Percentiles rank a stretch among this genome's conserved stretches.
These are phyloP conservation scores for Fusarium vanettenii DNA, from an alignment of 2,329 filamentous ascomycete species.

Conservation along the genomic window DNA sequence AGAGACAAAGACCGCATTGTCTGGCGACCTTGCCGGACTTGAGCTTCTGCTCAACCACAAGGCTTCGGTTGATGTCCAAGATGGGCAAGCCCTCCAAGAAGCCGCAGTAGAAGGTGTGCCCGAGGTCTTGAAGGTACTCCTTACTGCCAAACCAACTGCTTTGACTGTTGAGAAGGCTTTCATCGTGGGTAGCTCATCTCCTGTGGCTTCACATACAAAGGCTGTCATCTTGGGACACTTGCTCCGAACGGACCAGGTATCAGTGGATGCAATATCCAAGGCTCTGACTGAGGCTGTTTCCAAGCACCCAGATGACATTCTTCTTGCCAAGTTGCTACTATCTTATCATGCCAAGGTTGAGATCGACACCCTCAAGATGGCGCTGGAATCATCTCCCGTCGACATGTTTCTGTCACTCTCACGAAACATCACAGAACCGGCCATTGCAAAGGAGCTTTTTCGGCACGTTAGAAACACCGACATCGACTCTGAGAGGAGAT, in stretches of 20 bases:
- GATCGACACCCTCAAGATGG: background rate
- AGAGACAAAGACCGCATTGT: slow-evolving; percentile 2
- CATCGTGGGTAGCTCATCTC: background rate
- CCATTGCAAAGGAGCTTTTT: background rate
- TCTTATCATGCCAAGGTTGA: background rate
- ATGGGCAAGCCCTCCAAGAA: background rate
- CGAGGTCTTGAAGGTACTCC: slow-evolving; percentile 3
- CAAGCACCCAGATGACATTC: slow-evolving; percentile 7
- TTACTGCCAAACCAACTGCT: background rate
- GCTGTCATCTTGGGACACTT: slow-evolving; percentile 4
- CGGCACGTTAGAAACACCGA: background rate
- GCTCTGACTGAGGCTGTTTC: background rate
- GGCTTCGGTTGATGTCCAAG: slow-evolving; percentile 13
- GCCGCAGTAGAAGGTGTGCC: slow-evolving; percentile 1
- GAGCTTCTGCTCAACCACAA: slow-evolving; percentile 7
- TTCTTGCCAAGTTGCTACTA: background rate
- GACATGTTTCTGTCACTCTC: background rate
- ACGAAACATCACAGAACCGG: background rate
- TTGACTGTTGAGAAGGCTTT: slow-evolving; percentile 10
- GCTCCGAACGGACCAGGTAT: background rate
- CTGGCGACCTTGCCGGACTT: background rate
- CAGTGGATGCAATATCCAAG: background rate
- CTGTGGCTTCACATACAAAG: background rate
- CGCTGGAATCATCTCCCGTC: background rate
- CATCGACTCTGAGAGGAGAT: background rate